Base-by-base conservation (phyloP, 768 basidiomycete genomes). In the Leucosporidium scottii region DNA sequence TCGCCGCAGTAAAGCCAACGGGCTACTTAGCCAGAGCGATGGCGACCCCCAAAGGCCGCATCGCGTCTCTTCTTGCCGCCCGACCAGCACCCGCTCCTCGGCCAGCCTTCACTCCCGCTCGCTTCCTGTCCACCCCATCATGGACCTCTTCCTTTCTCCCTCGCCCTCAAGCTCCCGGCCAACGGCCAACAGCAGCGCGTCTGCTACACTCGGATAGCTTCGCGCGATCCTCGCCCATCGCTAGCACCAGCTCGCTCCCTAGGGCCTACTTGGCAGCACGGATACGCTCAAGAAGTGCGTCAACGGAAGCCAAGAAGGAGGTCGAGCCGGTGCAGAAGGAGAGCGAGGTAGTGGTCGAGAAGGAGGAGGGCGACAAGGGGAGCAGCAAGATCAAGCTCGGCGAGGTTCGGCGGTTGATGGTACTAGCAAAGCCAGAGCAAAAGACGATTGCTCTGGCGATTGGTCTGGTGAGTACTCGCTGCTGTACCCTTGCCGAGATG, bases 391-490 rank as follows among this genome's bases (percentile, higher is more conserved):
- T 68, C 57, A 64, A 69, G 65, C 56, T 67, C 23, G 63, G 68
- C 21, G 68, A 56, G 39, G 18, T 55, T 62, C 62, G 44, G 44
- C 54, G 75, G 12, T 36, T 97, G 44, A 72, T 88, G 17, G 80
- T 86, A 1, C 84, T 98, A 50, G 91, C 92, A 0, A 86, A 81
- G 74, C 89, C 91, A 1, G 94, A 98, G 79, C 82, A 81, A 74
- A 89, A 85, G 71, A 86, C 89, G 2, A 81, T 96, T 13, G 75
- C 84, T 0, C 82, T 86, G 53, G 93, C 93, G 10, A 81, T 93
- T 56, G 88, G 87, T 2, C 66, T 82, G 63, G 81, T 81, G 67
- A 65, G 80, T 76, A 28, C 4, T 21, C 10, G 18, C 28, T 7
- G 23, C 57, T 59, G 25, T 6, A 31, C 8, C 39, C 15, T 34